A percentile compares a stretch with the other conserved stretches of the same genome.
These are phyloP conservation scores for Cicer arietinum DNA, from an alignment of 306 rosid genomes.

Conservation along the genomic window DNA sequence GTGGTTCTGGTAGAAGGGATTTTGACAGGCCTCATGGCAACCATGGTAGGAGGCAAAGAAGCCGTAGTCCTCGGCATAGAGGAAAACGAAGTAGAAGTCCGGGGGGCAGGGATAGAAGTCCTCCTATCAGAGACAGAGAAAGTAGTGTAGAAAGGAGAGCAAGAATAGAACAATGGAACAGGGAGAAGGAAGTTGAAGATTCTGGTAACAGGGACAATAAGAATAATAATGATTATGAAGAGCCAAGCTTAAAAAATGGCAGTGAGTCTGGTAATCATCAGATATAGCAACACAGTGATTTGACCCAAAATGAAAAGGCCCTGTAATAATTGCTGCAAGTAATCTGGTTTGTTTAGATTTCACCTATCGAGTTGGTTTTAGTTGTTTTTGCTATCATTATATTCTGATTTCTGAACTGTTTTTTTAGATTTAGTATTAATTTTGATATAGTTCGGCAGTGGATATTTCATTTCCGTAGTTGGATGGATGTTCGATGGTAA, in stretches of 20 bases:
- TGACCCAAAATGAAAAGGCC: conserved; percentile 23
- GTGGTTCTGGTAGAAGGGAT: conserved; percentile 75
- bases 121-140: conserved; percentile 81
- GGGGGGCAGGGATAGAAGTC: conserved; percentile 71
- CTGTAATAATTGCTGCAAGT: conserved; percentile 43
- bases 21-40: conserved; percentile 71
- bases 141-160: conserved; percentile 95
- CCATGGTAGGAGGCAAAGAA: conserved; percentile 80
- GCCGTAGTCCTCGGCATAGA: conserved; percentile 88
- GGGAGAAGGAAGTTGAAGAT: conserved; percentile 70
- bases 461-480: conserved; percentile 25
- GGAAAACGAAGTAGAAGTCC: conserved; percentile 90
- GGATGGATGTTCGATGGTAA: conserved; percentile 5
- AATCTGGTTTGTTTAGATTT: conserved; percentile 52
- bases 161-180: conserved; percentile 94
- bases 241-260: conserved; percentile 54
- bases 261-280: conserved; percentile 56
- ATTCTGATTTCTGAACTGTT: conserved; percentile 39
- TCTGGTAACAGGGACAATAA: conserved; percentile 52
- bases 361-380: conserved; percentile 37
- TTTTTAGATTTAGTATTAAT: conserved; percentile 43
- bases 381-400: conserved; percentile 22
- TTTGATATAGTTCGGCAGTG: conserved; percentile 21
- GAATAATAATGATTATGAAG: conserved; percentile 51
- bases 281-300: conserved; percentile 48